Base-by-base conservation (phyloP, 495 filamentous ascomycete genomes). In the Tuber borchii region DNA sequence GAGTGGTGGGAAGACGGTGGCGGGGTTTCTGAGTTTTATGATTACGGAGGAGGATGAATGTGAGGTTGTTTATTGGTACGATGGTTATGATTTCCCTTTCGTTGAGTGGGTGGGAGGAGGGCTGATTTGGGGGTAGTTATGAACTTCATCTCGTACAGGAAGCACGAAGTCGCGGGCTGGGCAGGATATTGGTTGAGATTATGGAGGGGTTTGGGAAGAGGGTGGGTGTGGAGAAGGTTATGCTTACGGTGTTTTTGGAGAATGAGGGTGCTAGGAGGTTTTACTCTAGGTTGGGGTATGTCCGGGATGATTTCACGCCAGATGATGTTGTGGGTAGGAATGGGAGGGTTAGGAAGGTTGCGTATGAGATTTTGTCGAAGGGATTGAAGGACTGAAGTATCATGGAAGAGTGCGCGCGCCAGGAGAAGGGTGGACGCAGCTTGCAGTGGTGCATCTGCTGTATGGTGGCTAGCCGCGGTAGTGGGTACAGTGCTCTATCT, bases 21-120 rank as follows among this genome's bases (percentile, higher is more conserved):
- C 81, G 14, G 91, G 87, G 0, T 93, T 92, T 77, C 77, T 89
- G 26, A 91, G 89, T 2, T 91, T 91, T 81, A 90, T 90, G 89
- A 83, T 90, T 8, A 90, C 89, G 5, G 85, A 89, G 74, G 91
- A 93, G 76, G 89, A 89, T 73, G 85, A 86, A 9, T 82, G 85
- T 14, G 84, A 88, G 70, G 90, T 92, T 2, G 73, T 90, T 14
- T 93, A 92, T 76, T 88, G 89, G 82, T 92, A 91, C 46, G 48
- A 12, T 20, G 45, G 5, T 10, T 72, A 71, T 71, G 5, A 40
- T 42, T 40, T n/a, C n/a, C 46, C 26, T n/a, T 71, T 46, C 31
- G 16, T 71, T 19, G 16, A 26, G 51, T 16, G n/a, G 51, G n/a
- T n/a, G 19, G 26, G 48, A 19, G 39, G 69, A 26, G 56, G 73